Evolutionary conservation across 1,284 basidiomycete genomes (phyloP).

Genomic region (Anthracocystis panici-leucophaei): DNA sequence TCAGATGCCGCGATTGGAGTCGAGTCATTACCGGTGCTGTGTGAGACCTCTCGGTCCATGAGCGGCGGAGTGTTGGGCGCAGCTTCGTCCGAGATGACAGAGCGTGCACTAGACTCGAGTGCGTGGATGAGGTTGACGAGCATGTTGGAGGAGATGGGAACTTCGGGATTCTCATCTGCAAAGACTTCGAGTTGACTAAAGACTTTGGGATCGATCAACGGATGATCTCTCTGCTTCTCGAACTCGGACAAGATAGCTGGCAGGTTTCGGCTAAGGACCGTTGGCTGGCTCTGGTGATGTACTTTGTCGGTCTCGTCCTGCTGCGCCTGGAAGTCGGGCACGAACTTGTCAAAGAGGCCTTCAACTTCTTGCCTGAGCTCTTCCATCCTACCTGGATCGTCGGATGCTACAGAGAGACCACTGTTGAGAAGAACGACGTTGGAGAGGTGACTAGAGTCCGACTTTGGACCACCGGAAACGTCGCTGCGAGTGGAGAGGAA

Average conservation of each 20-base stretch:
- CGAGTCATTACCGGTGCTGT: conserved; percentile 39
- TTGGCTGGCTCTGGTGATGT: conserved; percentile 17
- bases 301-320: conserved; percentile 17
- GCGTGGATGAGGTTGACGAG: conserved; percentile 48
- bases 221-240: conserved; percentile 34
- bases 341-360: conserved; percentile 42
- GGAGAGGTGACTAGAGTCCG: conserved; percentile 32
- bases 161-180: conserved; percentile 39
- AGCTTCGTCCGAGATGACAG: conserved; percentile 25
- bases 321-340: conserved; percentile 30
- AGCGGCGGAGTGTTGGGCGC: conserved; percentile 23
- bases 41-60: conserved; percentile 25
- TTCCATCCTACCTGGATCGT: conserved; percentile 30
- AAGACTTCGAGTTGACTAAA: conserved; percentile 41
- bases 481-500: conserved; percentile 32
- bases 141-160: conserved; percentile 43
- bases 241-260: conserved; percentile 48
- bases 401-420: conserved; percentile 25
- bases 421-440: conserved; percentile 22
- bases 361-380: conserved; percentile 37
- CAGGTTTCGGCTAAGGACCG: conserved; percentile 41
- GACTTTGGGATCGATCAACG: conserved; percentile 41
- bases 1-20: conserved; percentile 30
- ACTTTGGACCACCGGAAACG: conserved; percentile 21
- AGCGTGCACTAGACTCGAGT: conserved; percentile 39